Evolutionary conservation across 805 yeast species (phyloP), one percentile per base, ranked within the genome.

Genomic region (Metschnikowia koreensis): DNA sequence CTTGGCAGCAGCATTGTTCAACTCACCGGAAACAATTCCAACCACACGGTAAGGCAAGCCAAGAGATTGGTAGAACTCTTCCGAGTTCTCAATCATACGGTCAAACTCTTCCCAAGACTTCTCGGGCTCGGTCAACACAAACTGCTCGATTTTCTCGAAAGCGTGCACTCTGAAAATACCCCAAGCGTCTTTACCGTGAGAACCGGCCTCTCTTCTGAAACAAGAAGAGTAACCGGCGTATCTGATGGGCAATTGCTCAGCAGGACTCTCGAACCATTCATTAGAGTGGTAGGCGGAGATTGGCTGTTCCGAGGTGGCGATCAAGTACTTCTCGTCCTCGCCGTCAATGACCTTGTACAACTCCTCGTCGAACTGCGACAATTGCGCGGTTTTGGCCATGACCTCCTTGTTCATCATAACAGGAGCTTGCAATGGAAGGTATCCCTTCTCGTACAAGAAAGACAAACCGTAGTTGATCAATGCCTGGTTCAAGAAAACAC

Each of bases 161-260:
- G 96, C 96, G 69, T 94, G 99, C 53, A 94, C 98, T 77, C 99
- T 87, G 85, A 94, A 94, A 60, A 94, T 91, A 76, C 99, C 99
- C 99, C 99, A 94, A 46, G 99, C 99, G 67, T 94, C 99, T 73
- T 93, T 93, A 72, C 99, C 99, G 66, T 93, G 98, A 60, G 97
- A 86, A 61, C 99, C 99, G 53, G 99, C 99, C 79, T 94, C 99
- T 78, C 99, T 89, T 76, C 99, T 86, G 86, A 94, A 94, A 84
- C 99, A 94, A 44, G 97, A 88, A 37, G 97, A 91, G 80, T 87
- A 94, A 65, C 99, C 99, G 45, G 97, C 99, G 67, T 94, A 94
- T 75, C 96, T 88, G 58, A 90, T 82, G 55, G 99, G 99, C 62
- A 94, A 81, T 78, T 94, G 99, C 75, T 92, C 97, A 56, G 86